Evolutionary conservation across 306 rosid species (phyloP).

Genomic region (Casuarina equisetifolia): DNA sequence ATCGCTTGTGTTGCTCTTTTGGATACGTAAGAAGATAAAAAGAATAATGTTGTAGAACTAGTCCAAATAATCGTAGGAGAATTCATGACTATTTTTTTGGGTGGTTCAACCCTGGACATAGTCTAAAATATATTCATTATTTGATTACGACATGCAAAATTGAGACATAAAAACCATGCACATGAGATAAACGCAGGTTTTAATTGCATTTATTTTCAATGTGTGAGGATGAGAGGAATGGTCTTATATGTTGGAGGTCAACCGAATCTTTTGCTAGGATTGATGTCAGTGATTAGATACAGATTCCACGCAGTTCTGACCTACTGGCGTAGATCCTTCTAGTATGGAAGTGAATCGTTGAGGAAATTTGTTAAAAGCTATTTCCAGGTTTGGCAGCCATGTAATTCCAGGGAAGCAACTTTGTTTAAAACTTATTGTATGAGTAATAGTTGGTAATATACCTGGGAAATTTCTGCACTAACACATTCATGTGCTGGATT

Average conservation of each 20-base stretch:
- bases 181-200: not conserved
- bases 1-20: not conserved
- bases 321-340: not conserved
- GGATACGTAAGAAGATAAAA: not conserved
- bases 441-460: not conserved
- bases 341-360: not conserved
- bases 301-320: not conserved
- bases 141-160: not conserved
- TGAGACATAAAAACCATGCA: not conserved
- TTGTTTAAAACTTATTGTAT: no score
- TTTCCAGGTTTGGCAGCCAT: not conserved
- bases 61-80: not conserved
- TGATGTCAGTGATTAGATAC: not conserved
- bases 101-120: not conserved
- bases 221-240: not conserved
- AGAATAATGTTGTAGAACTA: not conserved
- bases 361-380: not conserved
- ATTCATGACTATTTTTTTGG: not conserved
- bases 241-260: no score
- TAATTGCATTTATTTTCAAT: not conserved
- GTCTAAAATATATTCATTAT: not conserved
- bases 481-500: not conserved
- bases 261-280: not conserved
- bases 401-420: not conserved
- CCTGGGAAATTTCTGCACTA: not conserved